These are phyloP conservation scores for Lenwebbia sp. DNA, from an alignment of 345 rosid species.

Conservation along the genomic window DNA sequence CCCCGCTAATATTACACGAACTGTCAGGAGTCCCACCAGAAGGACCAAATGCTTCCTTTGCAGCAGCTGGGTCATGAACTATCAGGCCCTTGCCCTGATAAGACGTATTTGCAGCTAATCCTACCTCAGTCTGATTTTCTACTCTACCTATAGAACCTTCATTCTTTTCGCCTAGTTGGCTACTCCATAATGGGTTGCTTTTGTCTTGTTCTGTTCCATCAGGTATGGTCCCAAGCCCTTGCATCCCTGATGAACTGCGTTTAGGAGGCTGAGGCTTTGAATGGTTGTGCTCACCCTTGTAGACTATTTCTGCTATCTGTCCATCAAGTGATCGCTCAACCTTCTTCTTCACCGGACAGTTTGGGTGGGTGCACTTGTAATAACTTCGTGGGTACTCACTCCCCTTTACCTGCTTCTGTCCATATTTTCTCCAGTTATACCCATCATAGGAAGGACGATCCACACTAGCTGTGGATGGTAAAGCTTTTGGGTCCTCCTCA, in stretches of 20 bases:
- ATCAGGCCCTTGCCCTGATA: conserved; percentile 14
- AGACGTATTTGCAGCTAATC: background rate
- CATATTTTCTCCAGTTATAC: conserved; percentile 97
- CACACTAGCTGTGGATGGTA: conserved; percentile 9
- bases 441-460: conserved; percentile 81
- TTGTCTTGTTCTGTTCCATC: conserved; percentile 28
- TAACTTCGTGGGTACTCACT: conserved; percentile 95
- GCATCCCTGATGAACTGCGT: conserved; percentile 32
- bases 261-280: conserved; percentile 72
- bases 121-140: conserved; percentile 16
- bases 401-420: conserved; percentile 98
- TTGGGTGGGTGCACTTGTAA: conserved; percentile 88
- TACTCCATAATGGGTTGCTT: conserved; percentile 16
- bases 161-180: conserved; percentile 24
- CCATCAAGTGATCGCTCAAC: conserved; percentile 89
- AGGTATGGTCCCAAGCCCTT: conserved; percentile 20
- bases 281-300: conserved; percentile 94
- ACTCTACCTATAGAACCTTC: conserved; percentile 33
- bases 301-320: conserved; percentile 86
- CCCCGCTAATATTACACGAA: conserved; percentile 57
- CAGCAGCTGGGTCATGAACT: conserved; percentile 17
- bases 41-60: conserved; percentile 14
- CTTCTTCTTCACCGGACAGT: conserved; percentile 91
- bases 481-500: conserved; percentile 32
- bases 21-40: conserved; percentile 37